Evolutionary conservation across 169 alveolate species (phyloP).

Genomic region (Cryptosporidium muris): DNA sequence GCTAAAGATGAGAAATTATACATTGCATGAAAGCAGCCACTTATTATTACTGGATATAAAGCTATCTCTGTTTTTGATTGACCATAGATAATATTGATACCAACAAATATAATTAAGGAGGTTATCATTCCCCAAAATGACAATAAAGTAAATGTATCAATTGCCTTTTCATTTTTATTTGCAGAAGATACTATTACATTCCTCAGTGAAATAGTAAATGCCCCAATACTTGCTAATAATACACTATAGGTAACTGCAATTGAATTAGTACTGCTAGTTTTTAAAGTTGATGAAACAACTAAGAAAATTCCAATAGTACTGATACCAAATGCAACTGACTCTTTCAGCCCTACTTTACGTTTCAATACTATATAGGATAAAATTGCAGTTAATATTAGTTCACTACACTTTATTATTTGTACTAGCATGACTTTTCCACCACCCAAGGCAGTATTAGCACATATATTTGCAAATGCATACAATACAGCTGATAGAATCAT

Average conservation of each 20-base stretch:
- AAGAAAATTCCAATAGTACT: constrained; percentile 63
- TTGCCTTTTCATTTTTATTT: constrained; percentile 63
- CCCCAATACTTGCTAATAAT: constrained; percentile 64
- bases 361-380: constrained; percentile 36
- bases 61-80: constrained; percentile 28
- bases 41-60: constrained; percentile 27
- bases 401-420: constrained; percentile 72
- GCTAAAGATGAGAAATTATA: constrained; percentile 71
- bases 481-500: constrained; percentile 41
- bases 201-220: constrained; percentile 66
- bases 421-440: constrained; percentile 73
- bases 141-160: constrained; percentile 49
- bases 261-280: constrained; percentile 5
- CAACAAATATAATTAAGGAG: constrained; percentile 28
- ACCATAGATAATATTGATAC: constrained; percentile 28
- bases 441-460: constrained; percentile 73
- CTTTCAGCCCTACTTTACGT: constrained; percentile 35
- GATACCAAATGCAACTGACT: constrained; percentile 44
- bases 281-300: constrained; percentile 60
- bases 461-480: constrained; percentile 70
- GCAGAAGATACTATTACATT: constrained; percentile 68
- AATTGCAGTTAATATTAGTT: constrained; percentile 68
- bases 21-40: constrained; percentile 70
- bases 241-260: constrained; percentile 53
- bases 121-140: constrained; percentile 69